Percentiles rank a stretch among this genome's conserved stretches.
phyloP scores from a whole-genome alignment of 257 asterid species.

The Penstemon davidsonii region DNA sequence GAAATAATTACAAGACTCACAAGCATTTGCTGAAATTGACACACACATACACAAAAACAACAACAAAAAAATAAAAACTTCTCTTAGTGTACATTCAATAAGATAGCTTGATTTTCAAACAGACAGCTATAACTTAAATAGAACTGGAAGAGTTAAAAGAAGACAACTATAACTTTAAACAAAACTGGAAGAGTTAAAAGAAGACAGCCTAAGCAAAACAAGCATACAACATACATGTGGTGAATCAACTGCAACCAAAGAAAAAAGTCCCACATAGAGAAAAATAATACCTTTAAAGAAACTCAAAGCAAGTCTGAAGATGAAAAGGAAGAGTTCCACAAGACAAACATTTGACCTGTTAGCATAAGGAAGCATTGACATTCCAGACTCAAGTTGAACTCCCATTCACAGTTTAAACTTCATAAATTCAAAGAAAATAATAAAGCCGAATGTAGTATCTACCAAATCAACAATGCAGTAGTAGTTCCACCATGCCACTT shows the following conservation, averaged over 20 bases:
- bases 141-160: too few species aligned
- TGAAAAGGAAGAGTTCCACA: neutral
- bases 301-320: neutral
- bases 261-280: neutral
- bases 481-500: slow-evolving; percentile 8
- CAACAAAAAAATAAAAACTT: too few species aligned
- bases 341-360: slow-evolving; percentile 1
- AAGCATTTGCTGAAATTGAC: neutral
- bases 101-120: too few species aligned
- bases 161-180: neutral
- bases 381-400: neutral
- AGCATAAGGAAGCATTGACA: neutral
- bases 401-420: neutral
- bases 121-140: too few species aligned
- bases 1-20: neutral
- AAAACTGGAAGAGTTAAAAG: neutral
- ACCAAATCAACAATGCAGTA: neutral
- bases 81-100: too few species aligned
- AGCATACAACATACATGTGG: neutral
- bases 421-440: neutral
- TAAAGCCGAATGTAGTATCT: neutral
- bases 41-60: too few species aligned
- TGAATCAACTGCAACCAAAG: neutral
- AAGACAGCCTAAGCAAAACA: neutral
- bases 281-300: neutral